phyloP scores from a whole-genome alignment of 2,329 filamentous ascomycete genomes.

The Alternaria panax region DNA sequence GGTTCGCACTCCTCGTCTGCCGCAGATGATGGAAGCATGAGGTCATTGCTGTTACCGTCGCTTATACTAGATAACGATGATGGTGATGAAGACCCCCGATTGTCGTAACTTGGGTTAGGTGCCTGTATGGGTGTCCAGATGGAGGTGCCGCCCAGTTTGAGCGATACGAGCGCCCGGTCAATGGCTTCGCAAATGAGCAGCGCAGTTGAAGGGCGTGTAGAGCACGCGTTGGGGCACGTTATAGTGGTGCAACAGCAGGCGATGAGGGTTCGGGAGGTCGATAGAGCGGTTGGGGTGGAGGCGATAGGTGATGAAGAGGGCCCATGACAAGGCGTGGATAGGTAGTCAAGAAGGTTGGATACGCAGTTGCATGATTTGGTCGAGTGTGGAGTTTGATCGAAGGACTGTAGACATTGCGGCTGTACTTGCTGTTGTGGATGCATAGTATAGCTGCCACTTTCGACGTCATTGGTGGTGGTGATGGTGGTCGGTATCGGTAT shows the following conservation, averaged over 20 bases:
- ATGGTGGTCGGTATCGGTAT: neutral
- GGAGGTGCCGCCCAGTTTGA: conserved; percentile 6
- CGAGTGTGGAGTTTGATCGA: neutral
- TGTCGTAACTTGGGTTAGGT: neutral
- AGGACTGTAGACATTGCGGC: neutral
- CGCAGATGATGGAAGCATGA: conserved; percentile 3
- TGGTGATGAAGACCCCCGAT: conserved; percentile 1
- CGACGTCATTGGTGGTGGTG: neutral
- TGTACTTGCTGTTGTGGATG: neutral
- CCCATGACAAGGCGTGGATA: neutral
- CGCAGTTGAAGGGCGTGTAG: conserved; percentile 4
- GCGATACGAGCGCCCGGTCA: conserved; percentile 5
- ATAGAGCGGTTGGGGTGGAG: conserved; percentile 5
- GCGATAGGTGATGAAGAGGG: neutral
- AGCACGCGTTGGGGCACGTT: conserved; percentile 7
- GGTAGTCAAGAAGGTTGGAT: conserved; percentile 4
- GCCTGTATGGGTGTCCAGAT: neutral
- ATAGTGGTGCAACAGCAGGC: conserved; percentile 4
- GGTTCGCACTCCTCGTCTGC: conserved; percentile 11
- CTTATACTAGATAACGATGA: conserved; percentile 2
- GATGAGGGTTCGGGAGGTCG: conserved; percentile 6
- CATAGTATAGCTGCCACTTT: neutral
- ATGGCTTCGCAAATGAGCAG: conserved; percentile 11
- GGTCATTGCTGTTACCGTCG: neutral
- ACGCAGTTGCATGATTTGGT: conserved; percentile 5